phyloP scores from a whole-genome alignment of 2,329 filamentous ascomycete genomes.

The Dactylonectria estremocensis region DNA sequence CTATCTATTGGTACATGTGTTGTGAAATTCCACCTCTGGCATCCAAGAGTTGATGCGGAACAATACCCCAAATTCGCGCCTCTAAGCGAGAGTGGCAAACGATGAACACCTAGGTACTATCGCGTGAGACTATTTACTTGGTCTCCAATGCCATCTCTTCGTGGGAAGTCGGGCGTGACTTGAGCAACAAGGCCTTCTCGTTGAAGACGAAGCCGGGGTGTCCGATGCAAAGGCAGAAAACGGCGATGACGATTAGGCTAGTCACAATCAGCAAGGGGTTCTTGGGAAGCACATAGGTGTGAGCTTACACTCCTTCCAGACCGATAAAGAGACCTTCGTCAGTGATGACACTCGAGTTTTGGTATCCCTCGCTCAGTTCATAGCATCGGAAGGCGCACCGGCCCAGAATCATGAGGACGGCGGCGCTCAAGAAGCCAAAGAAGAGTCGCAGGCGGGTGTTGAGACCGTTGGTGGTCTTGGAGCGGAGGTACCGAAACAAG shows the following conservation, averaged over 20 bases:
- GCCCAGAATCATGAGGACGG: conserved; percentile 72
- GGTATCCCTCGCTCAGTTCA: conserved; percentile 75
- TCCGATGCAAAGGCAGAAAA: conserved; percentile 54
- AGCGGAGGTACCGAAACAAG: conserved; percentile 57
- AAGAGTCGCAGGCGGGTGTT: conserved; percentile 58
- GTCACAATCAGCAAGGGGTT: conserved; percentile 24
- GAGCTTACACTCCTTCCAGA: conserved; percentile 65
- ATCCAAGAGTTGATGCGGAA: not conserved
- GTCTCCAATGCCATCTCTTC: conserved; percentile 6
- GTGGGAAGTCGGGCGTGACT: conserved; percentile 16
- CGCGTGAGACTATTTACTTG: not conserved
- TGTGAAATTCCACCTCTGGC: not conserved
- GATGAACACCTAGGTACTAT: not conserved
- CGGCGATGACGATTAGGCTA: conserved; percentile 55
- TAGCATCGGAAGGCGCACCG: conserved; percentile 75
- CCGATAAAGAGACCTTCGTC: conserved; percentile 68
- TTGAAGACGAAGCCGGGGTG: conserved; percentile 55
- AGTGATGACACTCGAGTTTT: conserved; percentile 65
- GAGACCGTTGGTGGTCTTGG: conserved; percentile 35
- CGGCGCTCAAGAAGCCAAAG: conserved; percentile 64
- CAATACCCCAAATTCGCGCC: too few relatives aligned
- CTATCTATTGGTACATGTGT: not conserved
- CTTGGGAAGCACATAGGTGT: fast-evolving
- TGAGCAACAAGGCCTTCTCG: conserved; percentile 1
- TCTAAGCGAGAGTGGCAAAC: not conserved